A percentile compares a stretch with the other conserved stretches of the same genome.
These are phyloP conservation scores for Aspergillus ochraceoroseus DNA, from an alignment of 2,329 filamentous ascomycete genomes.

Conservation along the genomic window DNA sequence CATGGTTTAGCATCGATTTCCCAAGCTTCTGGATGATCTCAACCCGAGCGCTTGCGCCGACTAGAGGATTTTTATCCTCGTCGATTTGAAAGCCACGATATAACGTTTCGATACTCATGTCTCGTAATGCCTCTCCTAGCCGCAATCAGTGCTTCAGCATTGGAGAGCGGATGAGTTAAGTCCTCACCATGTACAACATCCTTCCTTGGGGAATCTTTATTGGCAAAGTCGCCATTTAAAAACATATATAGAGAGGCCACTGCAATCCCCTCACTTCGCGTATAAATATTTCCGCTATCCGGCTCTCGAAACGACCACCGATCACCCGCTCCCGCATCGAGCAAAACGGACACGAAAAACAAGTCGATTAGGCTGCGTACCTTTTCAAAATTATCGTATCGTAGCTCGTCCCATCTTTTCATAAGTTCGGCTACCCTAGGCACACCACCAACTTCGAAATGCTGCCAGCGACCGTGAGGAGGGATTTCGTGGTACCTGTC, in stretches of 20 bases:
- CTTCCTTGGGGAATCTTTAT: not conserved
- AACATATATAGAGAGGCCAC: conserved; percentile 52
- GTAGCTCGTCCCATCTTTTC: conserved; percentile 43
- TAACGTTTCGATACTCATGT: conserved; percentile 35
- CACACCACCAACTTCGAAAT: conserved; percentile 56
- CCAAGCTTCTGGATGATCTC: conserved; percentile 44
- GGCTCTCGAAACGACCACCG: conserved; percentile 47
- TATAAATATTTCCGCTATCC: conserved; percentile 27
- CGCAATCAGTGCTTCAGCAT: not conserved
- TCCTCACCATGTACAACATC: conserved; percentile 13
- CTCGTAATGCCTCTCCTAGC: conserved; percentile 15
- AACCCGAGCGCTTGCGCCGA: conserved; percentile 45
- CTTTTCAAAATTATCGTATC: conserved; percentile 45
- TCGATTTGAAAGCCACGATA: conserved; percentile 45
- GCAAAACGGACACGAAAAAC: conserved; percentile 57
- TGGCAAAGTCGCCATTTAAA: conserved; percentile 38
- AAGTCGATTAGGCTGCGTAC: conserved; percentile 56
- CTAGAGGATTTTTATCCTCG: conserved; percentile 41
- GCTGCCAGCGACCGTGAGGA: conserved; percentile 58
- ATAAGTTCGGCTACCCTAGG: conserved; percentile 48
- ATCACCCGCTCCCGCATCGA: conserved; percentile 54
- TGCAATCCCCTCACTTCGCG: conserved; percentile 50
- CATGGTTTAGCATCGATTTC: conserved; percentile 36
- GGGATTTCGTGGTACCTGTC: conserved; percentile 48
- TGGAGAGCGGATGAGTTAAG: not conserved